A percentile compares a stretch with the other conserved stretches of the same genome.
phyloP scores from a whole-genome alignment of 148 eudicot species.

The Mesembryanthemum crystallinum region DNA sequence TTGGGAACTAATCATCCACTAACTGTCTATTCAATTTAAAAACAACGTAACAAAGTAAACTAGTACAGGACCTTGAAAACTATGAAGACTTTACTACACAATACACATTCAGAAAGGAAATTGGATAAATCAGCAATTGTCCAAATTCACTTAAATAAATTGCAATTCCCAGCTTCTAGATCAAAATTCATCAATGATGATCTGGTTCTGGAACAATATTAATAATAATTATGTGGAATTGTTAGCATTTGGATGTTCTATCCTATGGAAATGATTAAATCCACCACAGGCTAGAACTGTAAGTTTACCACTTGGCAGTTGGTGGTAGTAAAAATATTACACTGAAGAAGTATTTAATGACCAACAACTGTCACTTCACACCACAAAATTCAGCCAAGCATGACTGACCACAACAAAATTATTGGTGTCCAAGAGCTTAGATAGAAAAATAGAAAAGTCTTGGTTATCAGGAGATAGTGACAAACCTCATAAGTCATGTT shows the following conservation, averaged over 20 bases:
- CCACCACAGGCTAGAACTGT: background rate
- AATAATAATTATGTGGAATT: no score
- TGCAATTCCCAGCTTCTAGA: background rate
- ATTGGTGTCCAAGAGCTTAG: background rate
- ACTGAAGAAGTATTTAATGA: background rate
- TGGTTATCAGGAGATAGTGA: background rate
- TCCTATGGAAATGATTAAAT: no score
- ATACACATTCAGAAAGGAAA: background rate
- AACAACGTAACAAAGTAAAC: background rate
- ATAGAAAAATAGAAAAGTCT: background rate
- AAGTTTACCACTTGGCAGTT: background rate
- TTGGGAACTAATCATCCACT: background rate
- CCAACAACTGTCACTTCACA: background rate
- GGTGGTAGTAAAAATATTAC: background rate
- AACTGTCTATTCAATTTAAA: no score
- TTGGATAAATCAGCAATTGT: background rate
- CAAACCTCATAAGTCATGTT: conserved; percentile 82
- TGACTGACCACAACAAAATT: background rate
- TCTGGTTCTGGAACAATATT: background rate
- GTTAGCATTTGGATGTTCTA: no score
- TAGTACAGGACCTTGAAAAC: no score
- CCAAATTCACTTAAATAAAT: background rate
- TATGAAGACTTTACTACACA: no score
- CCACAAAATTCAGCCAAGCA: background rate
- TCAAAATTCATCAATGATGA: background rate